Percentiles rank a stretch among this genome's conserved stretches.
These are phyloP conservation scores for Mortierella sp. DNA, from an alignment of 371 early-diverging fungal species.

Conservation along the genomic window DNA sequence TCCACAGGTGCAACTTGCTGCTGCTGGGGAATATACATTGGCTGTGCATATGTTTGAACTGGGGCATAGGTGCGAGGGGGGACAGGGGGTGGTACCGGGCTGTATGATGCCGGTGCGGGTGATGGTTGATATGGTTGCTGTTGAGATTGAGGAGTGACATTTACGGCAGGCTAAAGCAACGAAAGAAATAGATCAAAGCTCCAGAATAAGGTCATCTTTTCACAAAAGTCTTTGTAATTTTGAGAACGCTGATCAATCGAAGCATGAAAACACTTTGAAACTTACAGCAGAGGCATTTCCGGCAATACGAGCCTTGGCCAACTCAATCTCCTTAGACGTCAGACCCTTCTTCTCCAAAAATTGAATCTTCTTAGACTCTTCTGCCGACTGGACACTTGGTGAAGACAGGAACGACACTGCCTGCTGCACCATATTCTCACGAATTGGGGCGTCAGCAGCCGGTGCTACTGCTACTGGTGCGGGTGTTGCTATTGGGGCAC, in stretches of 20 bases:
- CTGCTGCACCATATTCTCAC: slow-evolving; percentile 68
- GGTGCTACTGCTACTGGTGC: slow-evolving; percentile 4
- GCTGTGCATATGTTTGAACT: slow-evolving; percentile 21
- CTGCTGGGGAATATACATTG: slow-evolving; percentile 30
- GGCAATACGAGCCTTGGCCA: slow-evolving; percentile 59
- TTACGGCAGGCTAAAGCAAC: slow-evolving; percentile 10
- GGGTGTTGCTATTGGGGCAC: background rate
- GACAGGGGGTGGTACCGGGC: slow-evolving; percentile 44
- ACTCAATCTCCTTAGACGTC: slow-evolving; percentile 69
- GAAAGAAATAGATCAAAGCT: background rate
- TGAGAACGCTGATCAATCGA: background rate
- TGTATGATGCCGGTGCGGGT: slow-evolving; percentile 11
- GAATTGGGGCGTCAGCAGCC: slow-evolving; percentile 44
- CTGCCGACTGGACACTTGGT: slow-evolving; percentile 69
- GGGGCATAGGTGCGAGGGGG: slow-evolving; percentile 58
- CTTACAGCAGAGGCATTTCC: slow-evolving; percentile 25
- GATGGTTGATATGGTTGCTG: slow-evolving; percentile 9
- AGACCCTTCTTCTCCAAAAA: slow-evolving; percentile 75
- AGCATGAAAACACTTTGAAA: background rate
- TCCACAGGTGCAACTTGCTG: slow-evolving; percentile 24
- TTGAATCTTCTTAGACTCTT: slow-evolving; percentile 69
- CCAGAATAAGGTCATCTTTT: too few relatives aligned
- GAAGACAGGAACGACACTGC: slow-evolving; percentile 72
- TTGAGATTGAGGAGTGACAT: slow-evolving; percentile 10
- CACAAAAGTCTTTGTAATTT: background rate